A percentile compares a stretch with the other conserved stretches of the same genome.
Evolutionary conservation across 129 eudicot genomes (phyloP).

Genomic region (Erigeron canadensis): DNA sequence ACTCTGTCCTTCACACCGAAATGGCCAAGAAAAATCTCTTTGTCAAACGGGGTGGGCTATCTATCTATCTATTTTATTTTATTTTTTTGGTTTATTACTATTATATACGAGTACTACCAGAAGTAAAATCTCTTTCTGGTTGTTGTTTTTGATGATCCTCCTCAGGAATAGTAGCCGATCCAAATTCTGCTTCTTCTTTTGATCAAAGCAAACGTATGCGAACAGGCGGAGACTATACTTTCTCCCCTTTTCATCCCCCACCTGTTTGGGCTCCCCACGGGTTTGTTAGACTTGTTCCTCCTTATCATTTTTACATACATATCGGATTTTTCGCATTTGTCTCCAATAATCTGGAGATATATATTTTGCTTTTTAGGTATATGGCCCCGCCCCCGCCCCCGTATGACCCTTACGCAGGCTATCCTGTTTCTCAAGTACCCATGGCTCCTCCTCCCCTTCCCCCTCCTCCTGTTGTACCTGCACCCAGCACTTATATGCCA

Average conservation of each 20-base stretch:
- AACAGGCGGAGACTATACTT: constrained; percentile 87
- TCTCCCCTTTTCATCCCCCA: constrained; percentile 92
- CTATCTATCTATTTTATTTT: too few relatives aligned
- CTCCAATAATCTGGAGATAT: neutral
- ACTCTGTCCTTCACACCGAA: constrained; percentile 79
- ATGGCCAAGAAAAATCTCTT: constrained; percentile 98
- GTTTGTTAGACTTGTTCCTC: too few relatives aligned
- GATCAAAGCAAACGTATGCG: constrained; percentile 96
- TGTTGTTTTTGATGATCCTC: too few relatives aligned
- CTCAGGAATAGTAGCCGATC: constrained; percentile 86
- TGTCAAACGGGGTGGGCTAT: constrained; percentile 92
- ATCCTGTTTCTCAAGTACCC: constrained; percentile 78
- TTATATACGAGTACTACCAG: too few relatives aligned
- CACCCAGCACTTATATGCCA: constrained; percentile 89
- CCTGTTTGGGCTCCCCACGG: constrained; percentile 98
- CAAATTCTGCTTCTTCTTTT: constrained; percentile 75
- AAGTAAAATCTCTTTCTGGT: too few relatives aligned
- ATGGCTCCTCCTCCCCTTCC: constrained; percentile 91
- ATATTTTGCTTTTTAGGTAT: constrained; percentile 47
- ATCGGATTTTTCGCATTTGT: neutral
- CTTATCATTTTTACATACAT: neutral
- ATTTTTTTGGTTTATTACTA: too few relatives aligned
- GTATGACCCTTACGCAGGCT: constrained; percentile 87
- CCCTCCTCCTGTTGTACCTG: constrained; percentile 77
- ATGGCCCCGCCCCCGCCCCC: constrained; percentile 90